Evolutionary conservation across 2,329 filamentous ascomycete genomes (phyloP).

Genomic region (Colletotrichum musicola): DNA sequence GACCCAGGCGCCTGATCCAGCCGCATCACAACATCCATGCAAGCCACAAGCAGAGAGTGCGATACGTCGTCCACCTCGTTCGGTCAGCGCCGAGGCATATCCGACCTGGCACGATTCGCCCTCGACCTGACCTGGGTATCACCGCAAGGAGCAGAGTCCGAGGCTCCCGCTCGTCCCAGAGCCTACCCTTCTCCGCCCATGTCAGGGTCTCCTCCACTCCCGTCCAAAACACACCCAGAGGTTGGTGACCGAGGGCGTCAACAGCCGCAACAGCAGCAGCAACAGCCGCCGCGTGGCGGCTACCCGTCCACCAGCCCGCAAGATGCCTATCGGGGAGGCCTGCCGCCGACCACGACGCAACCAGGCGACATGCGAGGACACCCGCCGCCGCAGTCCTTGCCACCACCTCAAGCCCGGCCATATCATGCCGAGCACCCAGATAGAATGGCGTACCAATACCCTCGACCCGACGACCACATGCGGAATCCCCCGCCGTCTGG

Average conservation of each 20-base stretch:
- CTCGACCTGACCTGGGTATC: constrained; percentile 67
- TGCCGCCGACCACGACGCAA: constrained; percentile 44
- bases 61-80: constrained; percentile 61
- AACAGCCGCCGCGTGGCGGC: constrained; percentile 47
- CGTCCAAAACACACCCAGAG: constrained; percentile 70
- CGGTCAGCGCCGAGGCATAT: constrained; percentile 70
- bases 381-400: constrained; percentile 41
- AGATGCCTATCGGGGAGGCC: constrained; percentile 63
- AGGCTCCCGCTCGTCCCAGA: constrained; percentile 66
- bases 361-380: constrained; percentile 52
- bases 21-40: constrained; percentile 63
- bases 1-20: constrained; percentile 40
- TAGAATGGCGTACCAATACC: constrained; percentile 55
- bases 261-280: background rate
- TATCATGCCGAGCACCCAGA: constrained; percentile 55
- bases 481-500: constrained; percentile 46
- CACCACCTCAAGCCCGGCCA: constrained; percentile 50
- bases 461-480: constrained; percentile 53
- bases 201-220: constrained; percentile 75
- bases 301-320: constrained; percentile 59
- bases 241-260: constrained; percentile 67
- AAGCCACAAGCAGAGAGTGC: constrained; percentile 60
- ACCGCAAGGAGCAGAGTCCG: constrained; percentile 62
- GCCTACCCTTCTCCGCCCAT: constrained; percentile 81
- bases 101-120: constrained; percentile 66